These are phyloP conservation scores for Metschnikowia noctiluminum DNA, from an alignment of 805 yeast genomes.

Conservation along the genomic window DNA sequence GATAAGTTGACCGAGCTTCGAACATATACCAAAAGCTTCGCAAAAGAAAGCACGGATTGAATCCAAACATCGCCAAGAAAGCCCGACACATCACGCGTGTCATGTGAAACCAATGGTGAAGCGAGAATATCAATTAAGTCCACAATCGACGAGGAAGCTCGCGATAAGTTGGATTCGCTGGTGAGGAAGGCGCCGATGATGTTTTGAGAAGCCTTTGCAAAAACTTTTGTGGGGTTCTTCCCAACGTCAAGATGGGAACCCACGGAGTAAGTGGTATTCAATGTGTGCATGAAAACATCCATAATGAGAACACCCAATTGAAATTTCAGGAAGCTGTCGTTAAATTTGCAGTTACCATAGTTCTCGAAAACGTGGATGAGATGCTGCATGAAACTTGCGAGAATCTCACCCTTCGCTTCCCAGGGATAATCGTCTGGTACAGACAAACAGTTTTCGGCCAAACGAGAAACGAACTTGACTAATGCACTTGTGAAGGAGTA, in stretches of 20 bases:
- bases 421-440: conserved; percentile 31
- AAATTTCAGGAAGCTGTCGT: conserved; percentile 51
- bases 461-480: conserved; percentile 49
- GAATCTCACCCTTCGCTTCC: conserved; percentile 47
- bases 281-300: conserved; percentile 51
- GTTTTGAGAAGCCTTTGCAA: conserved; percentile 48
- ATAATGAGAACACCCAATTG: conserved; percentile 57
- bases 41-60: conserved; percentile 49
- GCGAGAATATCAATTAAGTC: conserved; percentile 48
- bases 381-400: conserved; percentile 53
- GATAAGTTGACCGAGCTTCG: conserved; percentile 45
- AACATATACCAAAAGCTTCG: conserved; percentile 53
- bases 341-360: conserved; percentile 66
- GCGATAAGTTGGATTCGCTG: conserved; percentile 44
- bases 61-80: conserved; percentile 50
- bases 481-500: conserved; percentile 62
- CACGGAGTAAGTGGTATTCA: conserved; percentile 54
- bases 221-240: conserved; percentile 40
- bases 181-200: conserved; percentile 57
- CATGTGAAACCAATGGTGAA: conserved; percentile 30
- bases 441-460: conserved; percentile 50
- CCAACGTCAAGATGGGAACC: conserved; percentile 39
- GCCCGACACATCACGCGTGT: conserved; percentile 43
- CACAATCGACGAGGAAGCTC: conserved; percentile 54
- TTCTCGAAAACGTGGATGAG: conserved; percentile 71